Conservation (phyloP, 257 asterid genomes). For the Voacanga thouarsii region DNA sequence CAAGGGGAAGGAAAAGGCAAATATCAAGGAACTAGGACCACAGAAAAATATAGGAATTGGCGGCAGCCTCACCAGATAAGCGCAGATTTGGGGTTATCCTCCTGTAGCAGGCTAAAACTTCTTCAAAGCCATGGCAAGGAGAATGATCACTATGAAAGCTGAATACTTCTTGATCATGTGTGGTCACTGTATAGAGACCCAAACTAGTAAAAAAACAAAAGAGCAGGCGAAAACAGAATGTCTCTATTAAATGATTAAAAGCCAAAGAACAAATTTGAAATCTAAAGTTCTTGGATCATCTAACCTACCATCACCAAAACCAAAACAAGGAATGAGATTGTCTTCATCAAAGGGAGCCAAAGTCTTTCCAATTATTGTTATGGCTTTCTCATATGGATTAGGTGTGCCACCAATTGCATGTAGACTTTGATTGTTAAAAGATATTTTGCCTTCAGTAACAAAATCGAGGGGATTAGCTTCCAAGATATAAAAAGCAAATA, state of each 20-base stretch:
- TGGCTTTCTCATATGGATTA: constrained; percentile 83
- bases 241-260: constrained; percentile 14
- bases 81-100: constrained; percentile 54
- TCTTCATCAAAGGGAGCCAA: constrained; percentile 86
- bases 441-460: constrained; percentile 53
- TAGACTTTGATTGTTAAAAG: constrained; percentile 68
- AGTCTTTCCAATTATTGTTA: constrained; percentile 77
- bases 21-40: constrained; percentile 2
- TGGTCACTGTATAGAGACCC: constrained; percentile 40
- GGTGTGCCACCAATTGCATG: constrained; percentile 57
- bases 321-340: constrained; percentile 82
- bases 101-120: constrained; percentile 75
- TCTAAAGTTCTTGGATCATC: neutral
- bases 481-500: constrained; percentile 4
- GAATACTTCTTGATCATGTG: constrained; percentile 73
- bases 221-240: constrained; percentile 5
- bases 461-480: constrained; percentile 29
- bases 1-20: neutral
- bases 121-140: constrained; percentile 87
- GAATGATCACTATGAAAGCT: constrained; percentile 76
- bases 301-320: constrained; percentile 83
- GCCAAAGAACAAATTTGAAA: constrained; percentile 6
- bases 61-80: constrained; percentile 53
- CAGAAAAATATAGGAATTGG: constrained; percentile 4
- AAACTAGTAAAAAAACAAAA: neutral